phyloP scores from a whole-genome alignment of 345 rosid species.

The Murraya koenigii region DNA sequence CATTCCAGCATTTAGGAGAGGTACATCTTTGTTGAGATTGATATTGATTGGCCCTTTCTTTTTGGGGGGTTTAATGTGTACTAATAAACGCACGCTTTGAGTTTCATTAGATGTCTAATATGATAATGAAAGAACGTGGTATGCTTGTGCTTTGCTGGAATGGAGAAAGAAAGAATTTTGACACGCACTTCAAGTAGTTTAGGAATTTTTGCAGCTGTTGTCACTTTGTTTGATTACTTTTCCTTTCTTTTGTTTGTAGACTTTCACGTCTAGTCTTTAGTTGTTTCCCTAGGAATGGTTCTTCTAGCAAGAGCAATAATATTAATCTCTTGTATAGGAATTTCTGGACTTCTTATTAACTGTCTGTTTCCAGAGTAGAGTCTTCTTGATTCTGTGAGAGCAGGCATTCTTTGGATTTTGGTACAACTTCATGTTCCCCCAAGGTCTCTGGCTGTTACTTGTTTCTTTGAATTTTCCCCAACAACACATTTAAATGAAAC shows the following conservation, averaged over 20 bases:
- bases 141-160: constrained; percentile 1
- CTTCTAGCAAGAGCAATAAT: background rate
- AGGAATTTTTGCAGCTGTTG: background rate
- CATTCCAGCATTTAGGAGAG: constrained; percentile 90
- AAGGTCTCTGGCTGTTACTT: background rate
- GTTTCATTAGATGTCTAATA: background rate
- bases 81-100: background rate
- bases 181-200: background rate
- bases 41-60: background rate
- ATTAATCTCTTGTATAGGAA: background rate
- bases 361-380: background rate
- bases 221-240: background rate
- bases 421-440: background rate
- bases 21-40: constrained; percentile 19
- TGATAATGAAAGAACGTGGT: background rate
- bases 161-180: background rate
- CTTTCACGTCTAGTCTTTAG: background rate
- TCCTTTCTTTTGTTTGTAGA: background rate
- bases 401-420: background rate
- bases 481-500: background rate
- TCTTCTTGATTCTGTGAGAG: background rate
- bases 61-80: background rate
- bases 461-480: background rate
- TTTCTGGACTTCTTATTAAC: background rate
- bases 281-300: background rate